These are phyloP conservation scores for Begonia loranthoides DNA, from an alignment of 306 rosid genomes.

Conservation along the genomic window DNA sequence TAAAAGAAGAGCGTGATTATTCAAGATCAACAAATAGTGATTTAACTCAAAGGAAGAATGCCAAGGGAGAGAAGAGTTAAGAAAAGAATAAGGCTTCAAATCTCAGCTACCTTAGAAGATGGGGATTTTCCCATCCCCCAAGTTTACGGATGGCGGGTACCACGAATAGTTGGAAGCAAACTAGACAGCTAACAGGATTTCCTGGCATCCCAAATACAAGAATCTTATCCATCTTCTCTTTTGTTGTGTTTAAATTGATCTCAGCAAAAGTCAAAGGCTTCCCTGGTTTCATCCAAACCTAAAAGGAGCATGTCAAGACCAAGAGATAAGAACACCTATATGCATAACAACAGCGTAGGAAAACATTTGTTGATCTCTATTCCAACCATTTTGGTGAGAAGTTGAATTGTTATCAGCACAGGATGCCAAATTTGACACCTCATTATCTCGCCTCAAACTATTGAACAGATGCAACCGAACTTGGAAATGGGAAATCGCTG, in stretches of 20 bases:
- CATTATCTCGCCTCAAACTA: too few species aligned
- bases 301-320: conserved; percentile 5
- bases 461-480: too few species aligned
- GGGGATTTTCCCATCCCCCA: conserved; percentile 77
- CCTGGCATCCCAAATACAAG: conserved; percentile 92
- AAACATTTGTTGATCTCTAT: too few species aligned
- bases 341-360: too few species aligned
- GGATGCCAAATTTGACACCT: too few species aligned
- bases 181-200: conserved; percentile 87
- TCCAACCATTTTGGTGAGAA: too few species aligned
- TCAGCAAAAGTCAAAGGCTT: conserved; percentile 84
- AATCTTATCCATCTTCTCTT: conserved; percentile 22
- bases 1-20: too few species aligned
- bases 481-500: background rate
- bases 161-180: conserved; percentile 79
- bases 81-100: background rate
- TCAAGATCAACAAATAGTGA: too few species aligned
- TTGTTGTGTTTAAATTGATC: conserved; percentile 30
- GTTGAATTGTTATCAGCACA: too few species aligned
- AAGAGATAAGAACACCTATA: too few species aligned
- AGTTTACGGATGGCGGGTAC: conserved; percentile 73
- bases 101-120: conserved; percentile 43
- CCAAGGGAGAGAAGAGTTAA: background rate
- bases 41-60: too few species aligned
- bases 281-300: conserved; percentile 89